Conservation (phyloP, 2,329 filamentous ascomycete species). For the Ascochyta pisi region DNA sequence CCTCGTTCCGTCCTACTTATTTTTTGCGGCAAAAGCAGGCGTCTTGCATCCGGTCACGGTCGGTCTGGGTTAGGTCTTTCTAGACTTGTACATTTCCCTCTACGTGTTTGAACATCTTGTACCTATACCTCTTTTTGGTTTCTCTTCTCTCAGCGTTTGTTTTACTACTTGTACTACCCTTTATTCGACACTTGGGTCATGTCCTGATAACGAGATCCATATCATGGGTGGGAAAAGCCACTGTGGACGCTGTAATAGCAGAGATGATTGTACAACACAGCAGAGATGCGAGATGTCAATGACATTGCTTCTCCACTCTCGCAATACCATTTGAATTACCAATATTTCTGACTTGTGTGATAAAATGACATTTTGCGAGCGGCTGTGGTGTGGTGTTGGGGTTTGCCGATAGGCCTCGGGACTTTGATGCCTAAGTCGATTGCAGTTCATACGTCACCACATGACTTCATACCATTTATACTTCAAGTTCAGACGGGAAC, state of each 20-base stretch:
- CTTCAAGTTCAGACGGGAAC: background rate
- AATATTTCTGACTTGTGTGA: background rate
- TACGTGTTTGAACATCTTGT: slow-evolving; percentile 39
- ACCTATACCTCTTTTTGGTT: slow-evolving; percentile 45
- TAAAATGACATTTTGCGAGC: too few species aligned
- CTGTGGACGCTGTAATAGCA: slow-evolving; percentile 28
- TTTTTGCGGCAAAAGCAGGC: slow-evolving; percentile 46
- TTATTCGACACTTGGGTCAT: slow-evolving; percentile 28
- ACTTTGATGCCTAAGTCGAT: slow-evolving; percentile 1
- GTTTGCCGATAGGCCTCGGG: slow-evolving; percentile 2
- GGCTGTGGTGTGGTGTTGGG: background rate
- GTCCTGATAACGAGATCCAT: slow-evolving; percentile 33
- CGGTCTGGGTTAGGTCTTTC: slow-evolving; percentile 36
- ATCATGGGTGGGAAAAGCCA: slow-evolving; percentile 28
- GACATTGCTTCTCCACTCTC: slow-evolving; percentile 43
- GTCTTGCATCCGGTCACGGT: slow-evolving; percentile 47
- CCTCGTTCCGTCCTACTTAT: slow-evolving; percentile 30
- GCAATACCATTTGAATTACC: slow-evolving; percentile 23
- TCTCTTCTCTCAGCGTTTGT: slow-evolving; percentile 41
- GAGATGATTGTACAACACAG: slow-evolving; percentile 35
- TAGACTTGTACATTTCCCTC: slow-evolving; percentile 45
- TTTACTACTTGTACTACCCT: slow-evolving; percentile 40
- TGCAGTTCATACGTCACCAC: slow-evolving; percentile 1
- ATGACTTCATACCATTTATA: background rate
- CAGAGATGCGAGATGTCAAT: slow-evolving; percentile 40